Evolutionary conservation across 2,329 filamentous ascomycete species (phyloP), one percentile per base, ranked within the genome.

Genomic region (Aschersonia sp.): DNA sequence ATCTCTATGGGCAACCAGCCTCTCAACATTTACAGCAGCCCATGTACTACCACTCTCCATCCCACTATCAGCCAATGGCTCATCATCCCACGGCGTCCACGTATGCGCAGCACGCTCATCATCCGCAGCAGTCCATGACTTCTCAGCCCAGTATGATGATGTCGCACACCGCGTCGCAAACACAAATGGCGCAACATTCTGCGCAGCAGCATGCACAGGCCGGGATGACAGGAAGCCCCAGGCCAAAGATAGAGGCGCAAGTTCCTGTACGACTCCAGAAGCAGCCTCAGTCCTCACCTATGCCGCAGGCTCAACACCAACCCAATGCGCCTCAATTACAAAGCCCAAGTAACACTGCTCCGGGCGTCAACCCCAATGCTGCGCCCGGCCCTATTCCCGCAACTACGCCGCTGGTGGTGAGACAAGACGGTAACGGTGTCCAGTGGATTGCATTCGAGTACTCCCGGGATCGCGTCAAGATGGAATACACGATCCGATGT

Each of bases 361-460:
- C 63, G 4, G 82, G 79, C 29, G 77, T 88, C 32, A 94, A 92
- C 62, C 83, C 89, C 9, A 95, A 89, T 59, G 89, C 91, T 38
- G 92, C 92, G 1, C 92, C 92, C 5, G 92, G 92, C 2, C 92
- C 92, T 0, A 98, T 98, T 57, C 92, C 92, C 9, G 92, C 92
- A 1, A 98, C 92, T 3, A 97, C 92, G 0, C 92, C 92, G 0
- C 72, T 96, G 6, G 89, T 97, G 6, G 91, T 97, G 30, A 75
- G 89, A 55, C 91, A 97, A 65, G 92, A 97, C 58, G 85, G 87
- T 60, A 97, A 95, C 55, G 92, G 92, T 6, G 91, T 97, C 5
- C 92, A 97, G 65, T 97, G 92, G 92, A 97, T 97, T 59, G 89
- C 89, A 0, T 98, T 97, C 53, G 92, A 98, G 65, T 98, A 98